Conservation (phyloP, 2,329 filamentous ascomycete species). For the Alternaria panax region DNA sequence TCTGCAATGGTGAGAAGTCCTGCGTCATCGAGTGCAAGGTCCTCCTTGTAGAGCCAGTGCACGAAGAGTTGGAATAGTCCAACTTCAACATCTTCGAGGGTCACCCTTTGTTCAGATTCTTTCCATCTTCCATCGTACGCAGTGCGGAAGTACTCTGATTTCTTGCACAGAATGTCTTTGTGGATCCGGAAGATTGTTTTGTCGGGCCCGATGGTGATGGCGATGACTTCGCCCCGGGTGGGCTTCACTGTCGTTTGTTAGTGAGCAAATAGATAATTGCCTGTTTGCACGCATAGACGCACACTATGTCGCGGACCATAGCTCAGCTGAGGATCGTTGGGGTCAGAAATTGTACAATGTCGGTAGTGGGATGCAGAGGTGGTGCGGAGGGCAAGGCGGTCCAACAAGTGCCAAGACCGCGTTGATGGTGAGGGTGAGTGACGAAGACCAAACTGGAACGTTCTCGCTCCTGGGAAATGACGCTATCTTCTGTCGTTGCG, state of each 20-base stretch:
- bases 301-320: accelerated
- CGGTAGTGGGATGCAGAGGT: background rate
- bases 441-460: background rate
- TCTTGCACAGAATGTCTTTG: background rate
- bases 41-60: slow-evolving; percentile 1
- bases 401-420: background rate
- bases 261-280: background rate
- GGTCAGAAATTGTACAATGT: background rate
- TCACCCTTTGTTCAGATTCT: background rate
- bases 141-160: background rate
- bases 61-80: background rate
- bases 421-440: background rate
- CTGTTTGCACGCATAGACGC: background rate
- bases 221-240: background rate
- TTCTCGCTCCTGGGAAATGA: background rate
- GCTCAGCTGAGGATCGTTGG: accelerated
- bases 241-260: background rate
- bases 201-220: background rate
- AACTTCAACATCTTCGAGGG: background rate
- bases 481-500: background rate
- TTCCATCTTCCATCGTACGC: background rate
- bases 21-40: background rate
- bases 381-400: background rate
- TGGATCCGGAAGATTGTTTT: background rate
- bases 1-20: no score